Conservation (phyloP, 2,329 filamentous ascomycete genomes). For the Fusarium keratoplasticum region DNA sequence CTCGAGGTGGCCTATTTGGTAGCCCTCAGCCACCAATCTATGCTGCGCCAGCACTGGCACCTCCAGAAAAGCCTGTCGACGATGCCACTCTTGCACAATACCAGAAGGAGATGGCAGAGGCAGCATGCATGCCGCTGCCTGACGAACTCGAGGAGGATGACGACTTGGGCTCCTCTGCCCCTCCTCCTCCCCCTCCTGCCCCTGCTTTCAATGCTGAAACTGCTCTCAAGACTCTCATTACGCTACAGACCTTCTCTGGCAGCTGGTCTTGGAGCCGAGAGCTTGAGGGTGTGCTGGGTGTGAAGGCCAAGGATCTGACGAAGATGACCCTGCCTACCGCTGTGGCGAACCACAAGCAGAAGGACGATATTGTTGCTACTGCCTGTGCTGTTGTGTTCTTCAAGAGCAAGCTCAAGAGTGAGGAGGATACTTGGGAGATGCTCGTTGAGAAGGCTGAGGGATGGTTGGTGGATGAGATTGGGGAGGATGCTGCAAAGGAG, state of each 20-base stretch:
- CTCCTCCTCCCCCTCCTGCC: not conserved
- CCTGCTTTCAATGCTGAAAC: not conserved
- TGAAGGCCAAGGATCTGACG: constrained; percentile 11
- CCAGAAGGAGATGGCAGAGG: constrained; percentile 5
- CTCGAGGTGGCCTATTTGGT: constrained; percentile 1
- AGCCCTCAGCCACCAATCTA: not conserved
- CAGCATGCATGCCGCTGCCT: not conserved
- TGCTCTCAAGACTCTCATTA: constrained; percentile 55
- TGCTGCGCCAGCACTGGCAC: not conserved
- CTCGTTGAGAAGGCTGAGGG: constrained; percentile 68
- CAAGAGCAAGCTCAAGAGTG: constrained; percentile 54
- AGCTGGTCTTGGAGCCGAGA: constrained; percentile 46
- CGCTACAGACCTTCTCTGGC: constrained; percentile 59
- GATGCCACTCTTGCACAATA: not conserved
- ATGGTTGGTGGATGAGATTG: constrained; percentile 56
- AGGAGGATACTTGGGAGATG: constrained; percentile 72
- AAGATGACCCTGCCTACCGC: constrained; percentile 13
- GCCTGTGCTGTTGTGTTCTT: constrained; percentile 52
- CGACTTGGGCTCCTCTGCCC: not conserved
- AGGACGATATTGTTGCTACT: constrained; percentile 43
- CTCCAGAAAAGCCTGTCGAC: not conserved
- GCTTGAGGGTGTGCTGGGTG: constrained; percentile 46
- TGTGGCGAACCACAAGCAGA: not conserved
- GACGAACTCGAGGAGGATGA: constrained; percentile 4
- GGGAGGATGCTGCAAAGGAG: constrained; percentile 9